Percentiles rank a stretch among this genome's conserved stretches.
Evolutionary conservation across 495 filamentous ascomycete genomes (phyloP).

Genomic region (Aspergillus nidulans): DNA sequence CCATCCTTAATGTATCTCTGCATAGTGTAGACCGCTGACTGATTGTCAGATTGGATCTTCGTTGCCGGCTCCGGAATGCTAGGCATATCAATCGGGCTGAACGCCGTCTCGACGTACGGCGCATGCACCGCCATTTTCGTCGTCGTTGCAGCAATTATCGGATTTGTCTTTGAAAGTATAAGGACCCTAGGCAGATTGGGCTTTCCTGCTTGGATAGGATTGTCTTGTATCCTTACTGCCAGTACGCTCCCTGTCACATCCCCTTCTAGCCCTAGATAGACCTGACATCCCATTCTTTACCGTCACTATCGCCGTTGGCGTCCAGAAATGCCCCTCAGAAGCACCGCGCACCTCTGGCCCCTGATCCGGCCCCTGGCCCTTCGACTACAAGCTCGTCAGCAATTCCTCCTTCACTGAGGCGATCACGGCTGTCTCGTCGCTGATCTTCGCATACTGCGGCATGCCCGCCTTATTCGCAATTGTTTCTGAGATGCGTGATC

Average conservation of each 20-base stretch:
- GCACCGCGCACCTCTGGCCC: constrained; percentile 20
- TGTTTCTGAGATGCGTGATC: constrained; percentile 70
- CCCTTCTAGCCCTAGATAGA: constrained; percentile 13
- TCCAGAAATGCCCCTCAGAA: constrained; percentile 40
- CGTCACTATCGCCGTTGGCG: constrained; percentile 63
- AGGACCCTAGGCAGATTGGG: constrained; percentile 36
- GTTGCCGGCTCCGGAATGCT: constrained; percentile 49
- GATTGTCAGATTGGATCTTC: constrained; percentile 54
- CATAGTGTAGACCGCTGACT: too few relatives aligned
- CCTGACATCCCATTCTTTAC: constrained; percentile 50
- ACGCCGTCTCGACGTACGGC: constrained; percentile 57
- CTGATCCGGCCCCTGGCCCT: constrained; percentile 22
- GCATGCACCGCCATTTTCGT: constrained; percentile 55
- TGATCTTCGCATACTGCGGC: constrained; percentile 61
- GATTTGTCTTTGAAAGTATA: constrained; percentile 31
- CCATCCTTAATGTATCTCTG: background rate
- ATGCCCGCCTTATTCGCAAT: constrained; percentile 67
- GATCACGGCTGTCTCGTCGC: constrained; percentile 62
- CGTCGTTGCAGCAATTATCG: constrained; percentile 30
- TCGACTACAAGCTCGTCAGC: constrained; percentile 29
- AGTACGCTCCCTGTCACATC: constrained; percentile 17
- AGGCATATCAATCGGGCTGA: constrained; percentile 64
- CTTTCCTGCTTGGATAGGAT: constrained; percentile 37
- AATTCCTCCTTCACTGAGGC: constrained; percentile 28
- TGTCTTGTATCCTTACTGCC: constrained; percentile 32